A percentile compares a stretch with the other conserved stretches of the same genome.
Conservation (phyloP, 2,329 filamentous ascomycete genomes). For the Parastagonospora avenae region DNA sequence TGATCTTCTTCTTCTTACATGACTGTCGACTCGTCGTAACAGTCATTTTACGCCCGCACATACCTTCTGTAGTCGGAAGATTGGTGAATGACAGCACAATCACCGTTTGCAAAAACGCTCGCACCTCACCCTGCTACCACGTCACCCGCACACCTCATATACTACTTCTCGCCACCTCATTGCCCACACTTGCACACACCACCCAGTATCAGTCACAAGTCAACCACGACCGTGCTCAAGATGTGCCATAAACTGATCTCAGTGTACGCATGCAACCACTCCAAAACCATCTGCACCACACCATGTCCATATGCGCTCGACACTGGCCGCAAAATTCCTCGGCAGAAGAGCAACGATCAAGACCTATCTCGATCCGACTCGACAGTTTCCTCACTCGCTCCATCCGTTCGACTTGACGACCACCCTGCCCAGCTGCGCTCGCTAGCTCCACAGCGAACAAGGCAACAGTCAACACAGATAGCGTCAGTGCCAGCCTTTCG, state of each 20-base stretch:
- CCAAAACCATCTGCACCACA: conserved; percentile 31
- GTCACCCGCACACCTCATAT: background rate
- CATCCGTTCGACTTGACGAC: background rate
- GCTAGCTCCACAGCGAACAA: background rate
- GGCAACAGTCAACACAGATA: background rate
- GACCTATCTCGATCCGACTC: conserved; percentile 12
- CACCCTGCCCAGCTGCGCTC: background rate
- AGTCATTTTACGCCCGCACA: too few relatives aligned
- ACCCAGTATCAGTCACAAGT: background rate
- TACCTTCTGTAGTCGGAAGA: too few relatives aligned
- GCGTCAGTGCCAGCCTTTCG: too few relatives aligned
- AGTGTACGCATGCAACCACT: conserved; percentile 31
- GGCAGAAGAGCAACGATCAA: background rate
- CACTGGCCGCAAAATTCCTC: background rate
- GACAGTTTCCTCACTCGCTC: conserved; percentile 7
- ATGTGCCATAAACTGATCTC: conserved; percentile 38
- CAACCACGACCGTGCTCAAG: background rate
- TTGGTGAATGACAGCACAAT: too few relatives aligned
- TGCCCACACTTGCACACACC: background rate
- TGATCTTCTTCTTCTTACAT: background rate
- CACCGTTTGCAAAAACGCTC: background rate
- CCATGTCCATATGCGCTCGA: conserved; percentile 29
- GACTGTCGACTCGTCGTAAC: too few relatives aligned
- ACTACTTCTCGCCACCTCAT: background rate
- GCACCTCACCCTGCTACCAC: background rate